Percentiles rank a stretch among this genome's conserved stretches.
These are phyloP conservation scores for Malbranchea zuffiana DNA, from an alignment of 2,329 filamentous ascomycete species.

Conservation along the genomic window DNA sequence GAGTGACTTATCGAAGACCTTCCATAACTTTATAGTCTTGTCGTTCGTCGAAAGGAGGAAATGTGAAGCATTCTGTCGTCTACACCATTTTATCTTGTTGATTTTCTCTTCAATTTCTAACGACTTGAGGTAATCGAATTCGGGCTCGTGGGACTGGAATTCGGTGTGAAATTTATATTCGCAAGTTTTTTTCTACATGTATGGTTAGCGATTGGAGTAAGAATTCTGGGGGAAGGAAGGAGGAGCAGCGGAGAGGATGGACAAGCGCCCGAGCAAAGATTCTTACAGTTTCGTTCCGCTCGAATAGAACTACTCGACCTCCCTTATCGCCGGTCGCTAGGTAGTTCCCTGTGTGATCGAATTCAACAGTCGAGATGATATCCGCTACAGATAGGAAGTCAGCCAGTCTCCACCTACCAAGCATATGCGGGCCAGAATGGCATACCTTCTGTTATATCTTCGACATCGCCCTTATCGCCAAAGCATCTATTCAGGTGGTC, in stretches of 20 bases:
- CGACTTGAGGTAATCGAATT: conserved; percentile 98
- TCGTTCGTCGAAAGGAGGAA: conserved; percentile 98
- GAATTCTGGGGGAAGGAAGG: too few species aligned
- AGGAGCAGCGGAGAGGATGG: too few species aligned
- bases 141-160: conserved; percentile 97
- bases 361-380: conserved; percentile 44
- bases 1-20: conserved; percentile 97
- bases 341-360: conserved; percentile 44
- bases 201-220: conserved; percentile 3
- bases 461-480: conserved; percentile 98
- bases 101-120: conserved; percentile 99
- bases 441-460: conserved; percentile 92
- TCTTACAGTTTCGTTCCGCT: conserved; percentile 83
- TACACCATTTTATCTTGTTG: conserved; percentile 99
- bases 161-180: conserved; percentile 99
- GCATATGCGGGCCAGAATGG: conserved; percentile 3
- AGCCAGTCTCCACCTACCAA: conserved; percentile 8
- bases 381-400: conserved; percentile 28
- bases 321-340: conserved; percentile 44
- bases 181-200: conserved; percentile 97
- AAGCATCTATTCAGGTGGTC: conserved; percentile 62
- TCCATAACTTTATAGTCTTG: conserved; percentile 99
- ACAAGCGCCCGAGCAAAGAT: too few species aligned
- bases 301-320: conserved; percentile 42
- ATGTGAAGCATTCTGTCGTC: conserved; percentile 94